Percentiles rank a stretch among this genome's conserved stretches.
These are phyloP conservation scores for Endocalyx cinctus DNA, from an alignment of 2,329 filamentous ascomycete genomes.

Conservation along the genomic window DNA sequence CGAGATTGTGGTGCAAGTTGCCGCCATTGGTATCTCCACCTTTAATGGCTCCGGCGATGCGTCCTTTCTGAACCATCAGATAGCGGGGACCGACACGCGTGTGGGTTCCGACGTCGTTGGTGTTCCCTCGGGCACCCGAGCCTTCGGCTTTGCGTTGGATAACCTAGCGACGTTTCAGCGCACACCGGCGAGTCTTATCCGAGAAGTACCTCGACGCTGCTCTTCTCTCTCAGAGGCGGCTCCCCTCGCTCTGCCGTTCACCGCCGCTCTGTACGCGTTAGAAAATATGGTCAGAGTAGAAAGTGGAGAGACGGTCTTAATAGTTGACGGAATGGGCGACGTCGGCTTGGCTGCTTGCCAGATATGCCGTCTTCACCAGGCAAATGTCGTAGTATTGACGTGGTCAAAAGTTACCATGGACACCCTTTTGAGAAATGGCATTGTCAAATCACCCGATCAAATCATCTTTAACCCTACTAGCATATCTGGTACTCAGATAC, in stretches of 20 bases:
- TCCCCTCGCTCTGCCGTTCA: background rate
- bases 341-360: background rate
- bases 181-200: background rate
- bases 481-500: too few species aligned
- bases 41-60: background rate
- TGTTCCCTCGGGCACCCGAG: background rate
- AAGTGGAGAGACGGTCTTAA: background rate
- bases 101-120: background rate
- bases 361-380: background rate
- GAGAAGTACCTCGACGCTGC: background rate
- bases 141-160: background rate
- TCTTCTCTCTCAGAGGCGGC: background rate
- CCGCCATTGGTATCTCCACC: background rate
- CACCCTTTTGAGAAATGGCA: background rate
- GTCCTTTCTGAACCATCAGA: background rate
- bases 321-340: background rate
- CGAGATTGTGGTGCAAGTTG: background rate
- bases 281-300: background rate
- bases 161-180: background rate
- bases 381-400: background rate
- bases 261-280: background rate
- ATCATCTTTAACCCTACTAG: too few species aligned
- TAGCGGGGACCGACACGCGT: background rate
- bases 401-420: background rate
- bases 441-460: too few species aligned